A percentile compares a stretch with the other conserved stretches of the same genome.
Evolutionary conservation across 352 stramenopile species (phyloP).

Genomic region (Pythium pyrilobum): DNA sequence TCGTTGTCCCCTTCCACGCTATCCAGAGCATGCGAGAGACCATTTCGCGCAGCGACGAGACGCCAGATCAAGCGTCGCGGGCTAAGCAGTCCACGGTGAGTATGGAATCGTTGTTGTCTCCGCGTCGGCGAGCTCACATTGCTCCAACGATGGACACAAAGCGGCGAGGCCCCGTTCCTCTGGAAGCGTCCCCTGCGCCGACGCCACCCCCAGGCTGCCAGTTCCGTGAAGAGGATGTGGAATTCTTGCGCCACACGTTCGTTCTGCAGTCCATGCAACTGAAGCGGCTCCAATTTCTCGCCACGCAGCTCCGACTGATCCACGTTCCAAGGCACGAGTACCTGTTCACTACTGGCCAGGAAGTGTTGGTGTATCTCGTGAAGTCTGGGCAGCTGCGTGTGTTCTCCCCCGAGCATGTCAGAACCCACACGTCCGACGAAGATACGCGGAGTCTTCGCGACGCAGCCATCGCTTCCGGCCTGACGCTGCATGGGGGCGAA

Average conservation of each 20-base stretch:
- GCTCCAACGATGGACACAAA: background rate
- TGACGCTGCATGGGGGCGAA: no score
- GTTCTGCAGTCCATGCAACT: constrained; percentile 35
- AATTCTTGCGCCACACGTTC: constrained; percentile 38
- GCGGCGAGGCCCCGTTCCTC: constrained; percentile 13
- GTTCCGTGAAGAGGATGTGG: constrained; percentile 16
- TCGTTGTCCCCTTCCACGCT: constrained; percentile 29
- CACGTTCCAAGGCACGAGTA: constrained; percentile 38
- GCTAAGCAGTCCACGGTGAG: no score
- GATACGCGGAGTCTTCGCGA: background rate
- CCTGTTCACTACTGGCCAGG: constrained; percentile 47
- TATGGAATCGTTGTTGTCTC: constrained; percentile 6
- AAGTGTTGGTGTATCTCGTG: constrained; percentile 39
- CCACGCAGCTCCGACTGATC: constrained; percentile 30
- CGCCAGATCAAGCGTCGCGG: background rate
- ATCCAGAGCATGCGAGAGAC: constrained; percentile 24
- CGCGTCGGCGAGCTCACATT: constrained; percentile 2
- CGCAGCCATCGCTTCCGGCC: background rate
- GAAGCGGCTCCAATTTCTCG: constrained; percentile 34
- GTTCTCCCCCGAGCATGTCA: constrained; percentile 28
- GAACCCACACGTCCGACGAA: background rate
- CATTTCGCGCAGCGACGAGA: background rate
- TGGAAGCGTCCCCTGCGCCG: background rate
- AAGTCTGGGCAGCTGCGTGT: constrained; percentile 39
- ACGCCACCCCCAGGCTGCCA: constrained; percentile 1